phyloP scores from a whole-genome alignment of 805 yeast genomes.

The Pichia thaimueangensis region DNA sequence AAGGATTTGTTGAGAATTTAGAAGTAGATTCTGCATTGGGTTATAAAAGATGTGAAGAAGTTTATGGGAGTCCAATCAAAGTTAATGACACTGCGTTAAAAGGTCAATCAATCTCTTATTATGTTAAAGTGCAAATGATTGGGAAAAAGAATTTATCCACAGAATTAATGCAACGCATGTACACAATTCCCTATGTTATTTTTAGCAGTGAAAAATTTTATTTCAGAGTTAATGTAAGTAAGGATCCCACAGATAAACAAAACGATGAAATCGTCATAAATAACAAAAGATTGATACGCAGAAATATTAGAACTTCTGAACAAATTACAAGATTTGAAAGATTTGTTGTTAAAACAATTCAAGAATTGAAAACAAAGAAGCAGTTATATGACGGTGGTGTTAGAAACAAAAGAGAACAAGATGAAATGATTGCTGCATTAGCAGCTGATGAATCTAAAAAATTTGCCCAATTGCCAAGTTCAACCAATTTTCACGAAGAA shows the following conservation, averaged over 20 bases:
- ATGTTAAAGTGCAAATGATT: conserved; percentile 46
- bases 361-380: conserved; percentile 5
- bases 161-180: too few species aligned
- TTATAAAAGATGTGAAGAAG: conserved; percentile 39
- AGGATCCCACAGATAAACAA: not conserved
- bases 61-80: conserved; percentile 45
- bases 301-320: conserved; percentile 5
- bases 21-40: conserved; percentile 37
- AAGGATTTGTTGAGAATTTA: conserved; percentile 15
- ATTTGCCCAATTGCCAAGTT: conserved; percentile 4
- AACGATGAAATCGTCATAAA: not conserved
- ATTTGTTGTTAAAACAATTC: conserved; percentile 4
- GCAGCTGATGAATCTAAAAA: conserved; percentile 4
- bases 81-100: conserved; percentile 40
- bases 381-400: conserved; percentile 5
- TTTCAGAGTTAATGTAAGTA: conserved; percentile 16
- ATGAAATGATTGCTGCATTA: conserved; percentile 5
- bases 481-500: conserved; percentile 7
- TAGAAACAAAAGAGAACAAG: conserved; percentile 2
- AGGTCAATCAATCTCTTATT: conserved; percentile 40
- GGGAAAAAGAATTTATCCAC: conserved; percentile 29
- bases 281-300: not conserved
- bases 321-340: conserved; percentile 9
- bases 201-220: conserved; percentile 13
- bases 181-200: conserved; percentile 18